Percentiles rank a stretch among this genome's conserved stretches.
phyloP scores from a whole-genome alignment of 495 filamentous ascomycete genomes.

The Tuber umbilicatum region DNA sequence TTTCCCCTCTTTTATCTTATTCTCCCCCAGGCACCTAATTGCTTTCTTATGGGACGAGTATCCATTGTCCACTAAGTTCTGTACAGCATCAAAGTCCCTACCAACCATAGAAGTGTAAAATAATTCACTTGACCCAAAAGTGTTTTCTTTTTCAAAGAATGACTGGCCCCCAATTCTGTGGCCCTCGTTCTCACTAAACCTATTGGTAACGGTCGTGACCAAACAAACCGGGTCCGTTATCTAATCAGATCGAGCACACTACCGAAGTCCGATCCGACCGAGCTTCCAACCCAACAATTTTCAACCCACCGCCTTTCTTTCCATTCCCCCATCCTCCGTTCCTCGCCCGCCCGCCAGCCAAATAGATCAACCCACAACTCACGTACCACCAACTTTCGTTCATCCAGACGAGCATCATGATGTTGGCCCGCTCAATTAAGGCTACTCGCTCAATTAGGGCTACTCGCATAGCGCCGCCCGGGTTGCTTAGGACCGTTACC shows the following conservation, averaged over 20 bases:
- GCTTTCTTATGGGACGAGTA: constrained; percentile 1
- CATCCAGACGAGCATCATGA: constrained; percentile 20
- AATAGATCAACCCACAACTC: constrained; percentile 9
- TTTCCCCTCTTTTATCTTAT: background rate
- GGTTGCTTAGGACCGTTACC: constrained; percentile 65
- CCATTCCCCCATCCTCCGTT: constrained; percentile 11
- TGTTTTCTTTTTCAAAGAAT: background rate
- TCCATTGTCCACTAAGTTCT: background rate
- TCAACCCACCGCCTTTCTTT: constrained; percentile 14
- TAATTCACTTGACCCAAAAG: constrained; percentile 15
- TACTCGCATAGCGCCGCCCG: constrained; percentile 24
- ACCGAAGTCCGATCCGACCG: constrained; percentile 8
- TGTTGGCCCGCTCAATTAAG: constrained; percentile 36
- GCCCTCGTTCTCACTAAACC: background rate
- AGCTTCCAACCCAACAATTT: constrained; percentile 25
- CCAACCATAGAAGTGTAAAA: constrained; percentile 15
- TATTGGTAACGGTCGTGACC: background rate
- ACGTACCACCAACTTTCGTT: constrained; percentile 7
- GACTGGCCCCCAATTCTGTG: background rate
- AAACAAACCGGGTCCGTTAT: constrained; percentile 29
- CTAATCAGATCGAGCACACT: constrained; percentile 22
- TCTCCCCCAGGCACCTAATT: background rate
- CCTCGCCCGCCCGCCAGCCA: constrained; percentile 7
- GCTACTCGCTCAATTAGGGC: constrained; percentile 35
- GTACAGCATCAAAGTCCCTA: constrained; percentile 8